phyloP scores from a whole-genome alignment of 768 basidiomycete species.

The Collybiopsis luxurians region DNA sequence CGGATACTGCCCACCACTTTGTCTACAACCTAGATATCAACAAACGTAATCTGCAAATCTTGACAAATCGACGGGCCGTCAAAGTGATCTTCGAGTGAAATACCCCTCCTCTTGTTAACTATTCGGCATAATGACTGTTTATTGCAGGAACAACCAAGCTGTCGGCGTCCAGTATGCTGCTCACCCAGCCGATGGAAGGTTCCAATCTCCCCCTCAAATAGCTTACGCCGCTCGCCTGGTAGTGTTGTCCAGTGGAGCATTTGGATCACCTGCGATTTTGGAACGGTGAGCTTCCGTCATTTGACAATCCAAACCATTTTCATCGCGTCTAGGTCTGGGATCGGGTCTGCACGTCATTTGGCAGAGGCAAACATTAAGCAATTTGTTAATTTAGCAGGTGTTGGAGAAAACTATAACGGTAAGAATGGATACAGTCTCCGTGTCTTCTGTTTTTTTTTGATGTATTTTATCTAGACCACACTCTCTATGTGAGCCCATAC shows the following conservation, averaged over 20 bases:
- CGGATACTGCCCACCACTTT: slow-evolving; percentile 33
- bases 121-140: not conserved
- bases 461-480: slow-evolving; percentile 8
- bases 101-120: not conserved
- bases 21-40: slow-evolving; percentile 23
- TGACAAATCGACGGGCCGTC: slow-evolving; percentile 20
- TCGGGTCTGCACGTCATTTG: slow-evolving; percentile 41
- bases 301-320: not conserved
- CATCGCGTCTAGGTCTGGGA: slow-evolving; percentile 36
- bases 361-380: slow-evolving; percentile 31
- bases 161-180: slow-evolving; percentile 29
- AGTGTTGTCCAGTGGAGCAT: slow-evolving; percentile 28
- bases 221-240: slow-evolving; percentile 25
- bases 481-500: slow-evolving; percentile 21
- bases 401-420: slow-evolving; percentile 47
- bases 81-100: slow-evolving; percentile 26
- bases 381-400: slow-evolving; percentile 47
- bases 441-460: not conserved
- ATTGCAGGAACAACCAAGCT: slow-evolving; percentile 13
- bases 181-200: slow-evolving; percentile 7
- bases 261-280: slow-evolving; percentile 30
- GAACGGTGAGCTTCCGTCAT: slow-evolving; percentile 19
- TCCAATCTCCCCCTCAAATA: slow-evolving; percentile 1
- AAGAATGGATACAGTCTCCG: too few species aligned
- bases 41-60: slow-evolving; percentile 9